phyloP scores from a whole-genome alignment of 306 rosid species.

The Quercus variabilis region DNA sequence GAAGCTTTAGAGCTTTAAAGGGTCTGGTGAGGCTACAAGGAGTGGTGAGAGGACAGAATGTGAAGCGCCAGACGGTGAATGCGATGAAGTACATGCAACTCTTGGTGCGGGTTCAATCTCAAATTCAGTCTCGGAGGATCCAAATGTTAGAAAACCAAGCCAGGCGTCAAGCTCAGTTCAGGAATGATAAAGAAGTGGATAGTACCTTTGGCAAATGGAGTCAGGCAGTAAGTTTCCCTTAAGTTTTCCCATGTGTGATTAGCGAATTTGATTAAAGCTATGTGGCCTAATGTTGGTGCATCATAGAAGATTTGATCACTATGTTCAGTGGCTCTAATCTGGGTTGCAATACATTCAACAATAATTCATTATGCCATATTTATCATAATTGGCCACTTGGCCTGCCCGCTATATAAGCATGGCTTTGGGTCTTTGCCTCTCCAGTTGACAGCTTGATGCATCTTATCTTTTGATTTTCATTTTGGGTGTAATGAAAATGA shows the following conservation, averaged over 20 bases:
- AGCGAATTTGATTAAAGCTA: neutral
- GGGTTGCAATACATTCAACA: neutral
- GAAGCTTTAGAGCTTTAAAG: slow-evolving; percentile 89
- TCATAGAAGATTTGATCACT: too few relatives aligned
- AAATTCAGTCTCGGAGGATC: slow-evolving; percentile 88
- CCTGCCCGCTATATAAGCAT: neutral
- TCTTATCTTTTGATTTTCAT: neutral
- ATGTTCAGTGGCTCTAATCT: neutral
- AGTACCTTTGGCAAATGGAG: slow-evolving; percentile 63
- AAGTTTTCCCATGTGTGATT: slow-evolving; percentile 24
- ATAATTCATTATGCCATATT: neutral
- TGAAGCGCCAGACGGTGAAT: slow-evolving; percentile 88
- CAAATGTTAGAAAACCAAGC: slow-evolving; percentile 91
- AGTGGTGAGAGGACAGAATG: slow-evolving; percentile 94
- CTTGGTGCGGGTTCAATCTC: slow-evolving; percentile 88
- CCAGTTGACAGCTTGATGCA: neutral
- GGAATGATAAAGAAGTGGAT: slow-evolving; percentile 61
- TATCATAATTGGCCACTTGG: neutral
- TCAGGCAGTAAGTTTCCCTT: slow-evolving; percentile 59
- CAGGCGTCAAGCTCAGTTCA: slow-evolving; percentile 63
- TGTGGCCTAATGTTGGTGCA: too few relatives aligned
- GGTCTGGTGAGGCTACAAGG: slow-evolving; percentile 98
- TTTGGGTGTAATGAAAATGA: neutral
- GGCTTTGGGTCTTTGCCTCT: neutral
- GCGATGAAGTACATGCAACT: slow-evolving; percentile 99